Conservation (phyloP, 164 flowering plant species). For the Tetracentron sinense region DNA sequence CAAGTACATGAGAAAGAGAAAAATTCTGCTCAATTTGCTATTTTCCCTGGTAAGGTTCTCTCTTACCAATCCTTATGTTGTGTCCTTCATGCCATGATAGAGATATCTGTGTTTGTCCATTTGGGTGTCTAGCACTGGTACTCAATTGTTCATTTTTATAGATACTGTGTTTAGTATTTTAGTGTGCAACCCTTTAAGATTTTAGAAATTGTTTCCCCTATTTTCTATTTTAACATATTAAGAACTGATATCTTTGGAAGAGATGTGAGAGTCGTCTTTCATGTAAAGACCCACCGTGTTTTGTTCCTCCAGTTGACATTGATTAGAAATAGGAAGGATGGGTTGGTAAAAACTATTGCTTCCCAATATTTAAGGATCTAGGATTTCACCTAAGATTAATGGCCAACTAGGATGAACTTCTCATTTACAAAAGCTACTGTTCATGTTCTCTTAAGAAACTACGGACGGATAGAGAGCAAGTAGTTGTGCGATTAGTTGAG, state of each 20-base stretch:
- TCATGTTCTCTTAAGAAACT: too few species aligned
- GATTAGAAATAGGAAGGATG: neutral
- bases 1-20: constrained; percentile 20
- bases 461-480: neutral
- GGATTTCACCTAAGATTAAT: neutral
- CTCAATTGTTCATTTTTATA: too few species aligned
- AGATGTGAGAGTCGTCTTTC: neutral
- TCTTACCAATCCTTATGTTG: neutral
- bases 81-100: too few species aligned
- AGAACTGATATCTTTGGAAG: too few species aligned
- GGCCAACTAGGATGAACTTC: neutral
- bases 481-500: neutral
- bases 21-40: constrained; percentile 35
- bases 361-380: neutral
- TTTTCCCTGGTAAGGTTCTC: constrained; percentile 42
- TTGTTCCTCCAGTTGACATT: neutral
- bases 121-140: neutral
- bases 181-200: too few species aligned
- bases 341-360: neutral
- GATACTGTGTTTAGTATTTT: neutral
- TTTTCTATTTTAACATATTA: neutral
- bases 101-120: too few species aligned
- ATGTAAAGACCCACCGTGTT: too few species aligned
- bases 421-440: neutral
- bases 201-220: too few species aligned